These are phyloP conservation scores for Diaporthe sp. DNA, from an alignment of 2,329 filamentous ascomycete genomes.

Conservation along the genomic window DNA sequence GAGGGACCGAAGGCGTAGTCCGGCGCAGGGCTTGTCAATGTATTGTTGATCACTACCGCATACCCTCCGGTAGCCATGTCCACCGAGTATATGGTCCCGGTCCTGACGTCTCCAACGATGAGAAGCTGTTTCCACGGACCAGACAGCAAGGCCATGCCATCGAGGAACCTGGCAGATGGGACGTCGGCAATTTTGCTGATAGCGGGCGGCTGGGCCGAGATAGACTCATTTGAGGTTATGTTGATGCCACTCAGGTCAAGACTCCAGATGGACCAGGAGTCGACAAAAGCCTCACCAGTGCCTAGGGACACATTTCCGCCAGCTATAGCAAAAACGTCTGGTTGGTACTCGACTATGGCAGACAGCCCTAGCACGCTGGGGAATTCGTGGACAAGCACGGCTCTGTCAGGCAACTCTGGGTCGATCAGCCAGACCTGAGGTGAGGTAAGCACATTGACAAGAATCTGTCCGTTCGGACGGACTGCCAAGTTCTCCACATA, in stretches of 20 bases:
- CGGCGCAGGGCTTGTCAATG: slow-evolving; percentile 36
- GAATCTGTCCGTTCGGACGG: slow-evolving; percentile 48
- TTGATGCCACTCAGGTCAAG: slow-evolving; percentile 39
- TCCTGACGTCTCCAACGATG: slow-evolving; percentile 37
- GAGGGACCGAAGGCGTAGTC: slow-evolving; percentile 33
- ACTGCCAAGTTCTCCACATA: slow-evolving; percentile 49
- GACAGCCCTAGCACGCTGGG: slow-evolving; percentile 40
- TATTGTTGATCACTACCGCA: slow-evolving; percentile 39
- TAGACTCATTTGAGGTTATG: slow-evolving; percentile 36
- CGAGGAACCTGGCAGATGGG: slow-evolving; percentile 40
- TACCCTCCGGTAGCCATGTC: slow-evolving; percentile 39
- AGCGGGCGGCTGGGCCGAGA: slow-evolving; percentile 29
- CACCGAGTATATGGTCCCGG: slow-evolving; percentile 39
- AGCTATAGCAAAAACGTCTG: slow-evolving; percentile 47
- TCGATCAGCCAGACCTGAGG: slow-evolving; percentile 48
- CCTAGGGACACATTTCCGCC: slow-evolving; percentile 39
- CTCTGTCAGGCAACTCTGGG: slow-evolving; percentile 37
- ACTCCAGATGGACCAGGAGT: slow-evolving; percentile 39
- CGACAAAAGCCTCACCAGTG: slow-evolving; percentile 32
- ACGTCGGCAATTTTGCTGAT: slow-evolving; percentile 38
- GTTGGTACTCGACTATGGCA: slow-evolving; percentile 48
- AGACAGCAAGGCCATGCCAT: slow-evolving; percentile 40
- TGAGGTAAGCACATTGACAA: slow-evolving; percentile 44
- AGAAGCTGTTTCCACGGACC: slow-evolving; percentile 37
- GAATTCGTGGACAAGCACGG: slow-evolving; percentile 44